Base-by-base conservation (phyloP, 1,139 yeast genomes). In the Candida frijolesensis region DNA sequence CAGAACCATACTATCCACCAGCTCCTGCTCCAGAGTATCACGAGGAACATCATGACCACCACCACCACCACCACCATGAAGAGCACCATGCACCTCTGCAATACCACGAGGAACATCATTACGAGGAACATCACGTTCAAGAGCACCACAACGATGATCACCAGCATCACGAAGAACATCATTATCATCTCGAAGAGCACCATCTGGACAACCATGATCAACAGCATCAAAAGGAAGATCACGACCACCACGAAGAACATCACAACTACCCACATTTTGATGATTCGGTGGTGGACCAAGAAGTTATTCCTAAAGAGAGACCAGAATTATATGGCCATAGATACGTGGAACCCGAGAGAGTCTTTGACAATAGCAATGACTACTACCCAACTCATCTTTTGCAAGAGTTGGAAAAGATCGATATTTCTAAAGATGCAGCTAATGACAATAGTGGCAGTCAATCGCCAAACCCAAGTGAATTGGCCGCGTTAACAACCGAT, bases 311-410 rank as follows among this genome's bases (percentile, higher is more conserved):
- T 7, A 29, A 32, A 11, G 55, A 51, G 33, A 41, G 37, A 27
- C 54, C 56, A 2, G 53, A 51, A 27, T 40, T 51, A 11, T 51
- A 49, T 33, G 57, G 53, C 14, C 53, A 53, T 33, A 52, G 42
- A 42, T 60, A 52, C 47, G 63, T 60, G 40, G 53, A 54, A 47
- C 64, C 76, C 1, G 78, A 73, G 53, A 54, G 78, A 44, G 70
- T 66, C 1, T 73, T 72, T 54, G 65, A 64, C 42, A 60, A 60
- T 14, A 52, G 57, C 15, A 53, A 57, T 14, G 71, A 72, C 50
- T 71, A 66, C 52, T 56, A 54, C 46, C 75, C 74, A 2, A 59
- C 60, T 16, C 76, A 71, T 52, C 42, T 55, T n/a, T 51, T 57
- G 49, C 57, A 56, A 50, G 51, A 57, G 44, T 39, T 51, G 27